Evolutionary conservation across 352 stramenopile genomes (phyloP), one percentile per base, ranked within the genome.

Genomic region (Phytophthora foliorum): DNA sequence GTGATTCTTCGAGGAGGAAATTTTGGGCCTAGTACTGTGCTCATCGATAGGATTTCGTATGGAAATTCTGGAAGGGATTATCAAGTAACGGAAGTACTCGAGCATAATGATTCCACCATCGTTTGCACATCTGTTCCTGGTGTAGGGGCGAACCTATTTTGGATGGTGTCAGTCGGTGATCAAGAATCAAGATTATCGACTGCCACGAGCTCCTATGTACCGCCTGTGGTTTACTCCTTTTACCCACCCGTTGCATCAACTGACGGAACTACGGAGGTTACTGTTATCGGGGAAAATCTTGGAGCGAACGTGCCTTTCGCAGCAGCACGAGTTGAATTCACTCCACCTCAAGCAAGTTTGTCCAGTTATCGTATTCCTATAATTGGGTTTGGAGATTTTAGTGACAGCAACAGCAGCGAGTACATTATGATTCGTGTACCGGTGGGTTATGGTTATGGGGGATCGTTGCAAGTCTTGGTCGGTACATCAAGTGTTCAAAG

Each of bases 21-120:
- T 65, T 93, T 93, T 54, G 85, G 85, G 10, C 77, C 78, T 17
- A 81, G 55, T 57, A 8, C 56, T 25, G 59, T 82, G 0, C 34
- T 55, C 6, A 70, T 93, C 41, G 81, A 90, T 21, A 55, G 54
- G 3, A 82, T 93, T 57, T 86, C 82, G 7, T 93, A 91, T 46
- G 85, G 85, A 7, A 48, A 69, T 0, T 88, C 77, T 1, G 84
- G 81, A 14, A 69, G 77, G 34, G 85, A 91, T 41, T 90, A 82
- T 51, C 36, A 77, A 6, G 79, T 88, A 2, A 69, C 57, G 1
- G 32, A 74, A 3, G 69, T 89, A n/a, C 24, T 81, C 11, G 57
- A 69, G 24, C 76, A 90, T 67, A 86, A 86, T 46, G 77, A 93
- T 64, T 85, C 79, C 25, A 61, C 78, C 9, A 90, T 93, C 32